Base-by-base conservation (phyloP, 1,284 basidiomycete species). In the Papiliotrema fonsecae region DNA sequence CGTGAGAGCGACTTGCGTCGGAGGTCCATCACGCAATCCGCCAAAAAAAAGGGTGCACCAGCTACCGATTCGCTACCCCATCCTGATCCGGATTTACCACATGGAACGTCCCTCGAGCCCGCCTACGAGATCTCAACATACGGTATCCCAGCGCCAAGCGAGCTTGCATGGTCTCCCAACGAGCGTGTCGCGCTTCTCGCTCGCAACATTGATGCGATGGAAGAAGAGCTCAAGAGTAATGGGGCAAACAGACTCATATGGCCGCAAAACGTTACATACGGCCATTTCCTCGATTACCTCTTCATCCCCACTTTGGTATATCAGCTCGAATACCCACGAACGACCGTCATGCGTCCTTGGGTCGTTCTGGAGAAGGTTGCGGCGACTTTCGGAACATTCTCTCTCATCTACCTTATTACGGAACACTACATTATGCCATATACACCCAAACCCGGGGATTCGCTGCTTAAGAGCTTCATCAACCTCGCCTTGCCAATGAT, bases 361-460 rank as follows among this genome's bases (percentile, higher is more conserved):
- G 97, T 97, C 65, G 79, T 98, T 2, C 83, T 97, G 54, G 94
- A 98, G 73, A 97, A 97, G 78, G 87, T 87, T 1, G 81, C 88
- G 4, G 94, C 93, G 24, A 93, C 90, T 3, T 90, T 97, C 65
- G 94, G 94, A 39, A 97, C 93, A 1, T 97, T 98, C 74, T 86
- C 86, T 2, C 79, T 97, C 31, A 80, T 97, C 46, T 91, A 91
- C 70, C 85, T 60, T 28, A 84, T 96, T 51, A 93, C 91, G 19
- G 93, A 97, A 70, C 87, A 86, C 50, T 94, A 92, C 69, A 97
- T 98, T 67, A 77, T 92, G 43, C 88, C 90, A 0, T 80, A 83
- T 47, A 84, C 83, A 24, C 86, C 84, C 3, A 83, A 79, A 36
- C 78, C 80, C 1, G 57, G 81, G 22, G 65, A 88, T 62, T 85